Evolutionary conservation across 1,284 basidiomycete species (phyloP), one percentile per base, ranked within the genome.

Genomic region (Fistulinella cinereoalba): DNA sequence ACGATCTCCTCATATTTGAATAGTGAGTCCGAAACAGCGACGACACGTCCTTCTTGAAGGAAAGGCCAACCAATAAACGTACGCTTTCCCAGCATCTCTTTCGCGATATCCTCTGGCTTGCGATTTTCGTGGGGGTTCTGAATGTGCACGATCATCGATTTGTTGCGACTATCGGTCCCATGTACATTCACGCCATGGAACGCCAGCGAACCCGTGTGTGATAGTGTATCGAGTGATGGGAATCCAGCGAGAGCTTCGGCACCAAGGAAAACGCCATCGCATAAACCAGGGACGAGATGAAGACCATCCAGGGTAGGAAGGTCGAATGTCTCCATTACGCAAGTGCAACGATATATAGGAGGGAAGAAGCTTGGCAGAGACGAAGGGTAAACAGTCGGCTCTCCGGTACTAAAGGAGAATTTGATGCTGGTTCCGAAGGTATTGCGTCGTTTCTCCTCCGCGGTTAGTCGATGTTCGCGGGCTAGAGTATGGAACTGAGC

Each of bases 311-410:
- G 75, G 0, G 85, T 92, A 0, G 97, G 97, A 9, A 99, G 76
- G 50, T 92, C 75, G 72, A 92, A 99, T 2, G 83, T 71, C 55
- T 86, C 82, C 76, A 85, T 88, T 44, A 70, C 71, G 66, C 92
- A 95, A 24, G 79, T 83, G 59, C 88, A 96, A 34, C 88, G 82
- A 47, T 83, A 71, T n/a, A 99, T 72, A 37, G 92, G 79, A 2
- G 97, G 95, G 77, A 99, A 97, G 73, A 97, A 93, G 6, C 93
- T 91, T 0, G 93, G 92, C 1, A 97, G 72, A 2, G 96, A 96
- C 0, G 94, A 96, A 0, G 93, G 88, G 64, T 94, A 98, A 25
- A 74, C 61, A 0, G 73, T 83, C 15, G 81, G 74, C 52, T 84
- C 79, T 31, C 72, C 77, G 2, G 79, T 66, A 55, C 85, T 85